Conservation (phyloP, 768 basidiomycete genomes). For the Serendipita indica region DNA sequence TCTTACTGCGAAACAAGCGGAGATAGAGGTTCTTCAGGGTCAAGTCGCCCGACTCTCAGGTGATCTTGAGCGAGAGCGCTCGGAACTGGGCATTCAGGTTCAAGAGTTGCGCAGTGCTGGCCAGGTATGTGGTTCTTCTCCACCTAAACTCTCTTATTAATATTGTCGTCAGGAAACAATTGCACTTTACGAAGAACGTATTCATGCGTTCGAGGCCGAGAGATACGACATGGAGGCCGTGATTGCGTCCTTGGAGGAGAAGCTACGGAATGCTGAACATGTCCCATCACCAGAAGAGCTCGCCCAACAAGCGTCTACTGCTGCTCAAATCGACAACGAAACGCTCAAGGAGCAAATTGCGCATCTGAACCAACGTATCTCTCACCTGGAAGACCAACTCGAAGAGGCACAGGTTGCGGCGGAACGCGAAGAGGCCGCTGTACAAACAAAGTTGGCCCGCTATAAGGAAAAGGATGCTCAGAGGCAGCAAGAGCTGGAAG, state of each 20-base stretch:
- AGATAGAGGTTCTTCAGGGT: constrained; percentile 40
- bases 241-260: constrained; percentile 43
- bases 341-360: constrained; percentile 77
- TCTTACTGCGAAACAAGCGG: constrained; percentile 42
- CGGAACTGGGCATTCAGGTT: constrained; percentile 55
- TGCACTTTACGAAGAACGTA: constrained; percentile 81
- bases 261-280: constrained; percentile 23
- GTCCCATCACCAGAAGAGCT: constrained; percentile 25
- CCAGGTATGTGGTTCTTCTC: constrained; percentile 37
- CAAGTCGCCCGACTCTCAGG: constrained; percentile 23
- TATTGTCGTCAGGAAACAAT: constrained; percentile 61
- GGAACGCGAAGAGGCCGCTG: constrained; percentile 55
- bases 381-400: constrained; percentile 65
- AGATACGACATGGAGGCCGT: constrained; percentile 67
- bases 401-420: constrained; percentile 29
- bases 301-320: constrained; percentile 40
- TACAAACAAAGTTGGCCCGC: constrained; percentile 48
- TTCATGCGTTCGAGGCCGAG: constrained; percentile 51
- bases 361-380: constrained; percentile 67
- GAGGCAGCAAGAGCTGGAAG: constrained; percentile 54
- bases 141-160: constrained; percentile 11
- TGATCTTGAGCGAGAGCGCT: constrained; percentile 43
- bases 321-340: constrained; percentile 89
- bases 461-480: constrained; percentile 60
- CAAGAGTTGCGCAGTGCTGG: constrained; percentile 80